phyloP scores from a whole-genome alignment of 169 alveolate genomes.

The Plasmodium vinckei region DNA sequence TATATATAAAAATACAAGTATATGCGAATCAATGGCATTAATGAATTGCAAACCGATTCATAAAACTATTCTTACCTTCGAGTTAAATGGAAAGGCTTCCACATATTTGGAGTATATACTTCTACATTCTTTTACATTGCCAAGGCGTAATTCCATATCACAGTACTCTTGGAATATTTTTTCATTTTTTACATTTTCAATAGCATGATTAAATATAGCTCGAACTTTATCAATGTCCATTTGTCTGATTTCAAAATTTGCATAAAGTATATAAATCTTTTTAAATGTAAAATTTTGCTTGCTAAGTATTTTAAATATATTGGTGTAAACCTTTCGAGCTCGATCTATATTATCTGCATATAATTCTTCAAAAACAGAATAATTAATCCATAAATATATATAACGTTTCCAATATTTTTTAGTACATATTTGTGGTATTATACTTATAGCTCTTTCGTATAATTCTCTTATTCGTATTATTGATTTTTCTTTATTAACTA shows the following conservation, averaged over 20 bases:
- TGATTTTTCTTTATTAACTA: constrained; percentile 45
- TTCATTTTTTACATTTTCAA: constrained; percentile 94
- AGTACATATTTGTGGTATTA: constrained; percentile 93
- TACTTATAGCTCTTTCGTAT: constrained; percentile 95
- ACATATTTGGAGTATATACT: constrained; percentile 93
- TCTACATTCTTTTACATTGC: constrained; percentile 95
- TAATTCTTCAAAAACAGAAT: constrained; percentile 96
- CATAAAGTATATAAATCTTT: constrained; percentile 93
- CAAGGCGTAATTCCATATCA: constrained; percentile 94
- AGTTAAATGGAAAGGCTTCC: constrained; percentile 91
- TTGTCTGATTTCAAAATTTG: constrained; percentile 90
- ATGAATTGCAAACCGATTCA: background rate
- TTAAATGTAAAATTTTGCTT: constrained; percentile 92
- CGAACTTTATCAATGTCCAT: constrained; percentile 90
- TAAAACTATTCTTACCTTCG: constrained; percentile 77
- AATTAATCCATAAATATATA: constrained; percentile 95
- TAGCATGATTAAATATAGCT: constrained; percentile 93
- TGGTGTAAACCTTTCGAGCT: constrained; percentile 92
- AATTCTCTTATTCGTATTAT: constrained; percentile 90
- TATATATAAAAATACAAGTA: background rate
- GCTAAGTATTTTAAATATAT: constrained; percentile 91
- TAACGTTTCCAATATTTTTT: constrained; percentile 94
- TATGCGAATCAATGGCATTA: background rate
- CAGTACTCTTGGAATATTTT: constrained; percentile 94
- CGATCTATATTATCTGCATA: constrained; percentile 87